Percentiles rank a stretch among this genome's conserved stretches.
Evolutionary conservation across 257 asterid genomes (phyloP).

Genomic region (Solanum corneliomulleri): DNA sequence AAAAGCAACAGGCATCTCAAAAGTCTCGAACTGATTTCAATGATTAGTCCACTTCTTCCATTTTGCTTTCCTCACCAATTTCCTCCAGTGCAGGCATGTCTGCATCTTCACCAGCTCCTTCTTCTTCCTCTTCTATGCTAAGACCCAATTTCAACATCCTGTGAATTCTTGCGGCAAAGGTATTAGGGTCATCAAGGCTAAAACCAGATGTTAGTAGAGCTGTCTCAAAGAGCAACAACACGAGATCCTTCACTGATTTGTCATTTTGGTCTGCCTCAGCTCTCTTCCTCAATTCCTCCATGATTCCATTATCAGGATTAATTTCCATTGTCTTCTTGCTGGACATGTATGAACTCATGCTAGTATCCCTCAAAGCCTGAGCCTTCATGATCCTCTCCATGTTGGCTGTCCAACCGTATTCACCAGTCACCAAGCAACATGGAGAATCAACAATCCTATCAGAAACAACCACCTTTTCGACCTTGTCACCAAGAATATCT

Average conservation of each 20-base stretch:
- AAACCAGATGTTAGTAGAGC: slow-evolving; percentile 73
- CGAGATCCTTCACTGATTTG: slow-evolving; percentile 69
- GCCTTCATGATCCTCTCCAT: slow-evolving; percentile 85
- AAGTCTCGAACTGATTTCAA: not conserved
- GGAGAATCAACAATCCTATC: slow-evolving; percentile 80
- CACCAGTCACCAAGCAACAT: slow-evolving; percentile 70
- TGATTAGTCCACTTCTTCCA: slow-evolving; percentile 74
- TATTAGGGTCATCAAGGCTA: slow-evolving; percentile 70
- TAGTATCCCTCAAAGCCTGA: slow-evolving; percentile 63
- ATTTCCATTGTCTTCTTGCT: slow-evolving; percentile 91
- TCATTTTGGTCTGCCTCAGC: slow-evolving; percentile 75
- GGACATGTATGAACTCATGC: slow-evolving; percentile 77
- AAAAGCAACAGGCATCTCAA: not conserved
- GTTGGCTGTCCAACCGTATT: slow-evolving; percentile 71
- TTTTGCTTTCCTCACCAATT: slow-evolving; percentile 74
- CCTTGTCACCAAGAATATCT: slow-evolving; percentile 63
- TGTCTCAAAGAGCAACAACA: slow-evolving; percentile 56
- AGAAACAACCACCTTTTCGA: slow-evolving; percentile 65
- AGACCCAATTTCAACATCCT: slow-evolving; percentile 74
- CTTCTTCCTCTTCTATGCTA: slow-evolving; percentile 68
- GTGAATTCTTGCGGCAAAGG: slow-evolving; percentile 58
- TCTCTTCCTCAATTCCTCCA: slow-evolving; percentile 76
- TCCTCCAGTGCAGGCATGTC: slow-evolving; percentile 76
- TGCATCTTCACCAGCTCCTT: slow-evolving; percentile 29
- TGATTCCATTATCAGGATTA: slow-evolving; percentile 69